A percentile compares a stretch with the other conserved stretches of the same genome.
phyloP scores from a whole-genome alignment of 179 eudicot species.

The Kewa caespitosa region DNA sequence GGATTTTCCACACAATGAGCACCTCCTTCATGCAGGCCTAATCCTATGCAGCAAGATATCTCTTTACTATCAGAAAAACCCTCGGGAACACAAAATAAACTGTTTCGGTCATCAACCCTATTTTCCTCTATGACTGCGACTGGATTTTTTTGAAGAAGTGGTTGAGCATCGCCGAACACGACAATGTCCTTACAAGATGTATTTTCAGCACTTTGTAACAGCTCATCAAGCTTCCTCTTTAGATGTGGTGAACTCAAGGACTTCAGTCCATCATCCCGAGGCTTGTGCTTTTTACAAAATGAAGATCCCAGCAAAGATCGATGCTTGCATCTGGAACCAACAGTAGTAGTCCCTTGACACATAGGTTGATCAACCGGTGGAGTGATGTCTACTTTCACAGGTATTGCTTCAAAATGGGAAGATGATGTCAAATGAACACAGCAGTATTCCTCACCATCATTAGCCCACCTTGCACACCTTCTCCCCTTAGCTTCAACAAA shows the following conservation, averaged over 20 bases:
- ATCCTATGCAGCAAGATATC: constrained; percentile 59
- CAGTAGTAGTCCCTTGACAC: constrained; percentile 86
- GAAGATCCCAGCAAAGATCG: constrained; percentile 64
- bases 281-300: constrained; percentile 86
- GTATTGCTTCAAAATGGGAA: constrained; percentile 47
- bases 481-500: constrained; percentile 92
- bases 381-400: constrained; percentile 42
- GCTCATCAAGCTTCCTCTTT: constrained; percentile 60
- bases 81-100: too few relatives aligned
- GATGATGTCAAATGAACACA: constrained; percentile 89
- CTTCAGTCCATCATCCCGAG: constrained; percentile 36
- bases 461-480: constrained; percentile 95
- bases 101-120: constrained; percentile 25
- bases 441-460: constrained; percentile 87
- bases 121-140: constrained; percentile 35
- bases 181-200: constrained; percentile 40
- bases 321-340: constrained; percentile 84
- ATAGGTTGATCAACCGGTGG: constrained; percentile 46
- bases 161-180: constrained; percentile 36
- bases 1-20: constrained; percentile 67
- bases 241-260: constrained; percentile 47
- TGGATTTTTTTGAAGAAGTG: constrained; percentile 45
- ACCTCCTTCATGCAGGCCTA: constrained; percentile 40
- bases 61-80: constrained; percentile 32
- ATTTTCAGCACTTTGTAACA: constrained; percentile 29